These are phyloP conservation scores for Russula brevipes DNA, from an alignment of 768 basidiomycete genomes.

Conservation along the genomic window DNA sequence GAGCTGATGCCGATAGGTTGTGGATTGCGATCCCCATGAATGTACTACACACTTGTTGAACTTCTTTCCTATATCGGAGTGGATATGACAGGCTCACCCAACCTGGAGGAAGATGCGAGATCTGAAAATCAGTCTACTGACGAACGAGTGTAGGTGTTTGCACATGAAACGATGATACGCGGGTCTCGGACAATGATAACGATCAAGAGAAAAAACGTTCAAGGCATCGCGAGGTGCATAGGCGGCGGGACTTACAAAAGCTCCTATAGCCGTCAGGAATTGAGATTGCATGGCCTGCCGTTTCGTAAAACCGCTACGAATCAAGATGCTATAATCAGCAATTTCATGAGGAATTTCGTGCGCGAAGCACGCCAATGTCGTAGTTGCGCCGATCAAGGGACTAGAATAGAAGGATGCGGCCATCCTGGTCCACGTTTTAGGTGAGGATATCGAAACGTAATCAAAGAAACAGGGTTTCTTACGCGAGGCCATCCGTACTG, in stretches of 20 bases:
- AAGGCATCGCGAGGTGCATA: conserved; percentile 10
- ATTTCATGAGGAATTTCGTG: conserved; percentile 97
- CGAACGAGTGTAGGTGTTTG: neutral
- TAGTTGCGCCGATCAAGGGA: conserved; percentile 87
- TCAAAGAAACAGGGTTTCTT: conserved; percentile 33
- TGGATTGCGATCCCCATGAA: conserved; percentile 87
- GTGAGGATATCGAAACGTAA: conserved; percentile 20
- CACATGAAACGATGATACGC: conserved; percentile 18
- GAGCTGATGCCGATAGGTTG: conserved; percentile 55
- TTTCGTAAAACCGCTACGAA: conserved; percentile 87
- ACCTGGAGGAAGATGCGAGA: conserved; percentile 24
- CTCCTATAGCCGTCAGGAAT: conserved; percentile 86
- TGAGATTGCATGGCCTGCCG: conserved; percentile 90
- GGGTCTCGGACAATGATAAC: conserved; percentile 23
- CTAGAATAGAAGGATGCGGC: conserved; percentile 97
- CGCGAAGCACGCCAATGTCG: conserved; percentile 91
- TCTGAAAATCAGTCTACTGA: conserved; percentile 1
- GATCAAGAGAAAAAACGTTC: conserved; percentile 26
- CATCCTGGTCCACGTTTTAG: conserved; percentile 50
- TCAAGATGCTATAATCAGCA: conserved; percentile 92
- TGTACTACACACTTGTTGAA: conserved; percentile 44
- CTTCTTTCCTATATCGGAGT: neutral
- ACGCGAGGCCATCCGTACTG: conserved; percentile 92
- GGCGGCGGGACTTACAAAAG: conserved; percentile 62
- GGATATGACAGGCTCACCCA: conserved; percentile 25